These are phyloP conservation scores for Hemileccinum rubropunctum DNA, from an alignment of 768 basidiomycete species.

Conservation along the genomic window DNA sequence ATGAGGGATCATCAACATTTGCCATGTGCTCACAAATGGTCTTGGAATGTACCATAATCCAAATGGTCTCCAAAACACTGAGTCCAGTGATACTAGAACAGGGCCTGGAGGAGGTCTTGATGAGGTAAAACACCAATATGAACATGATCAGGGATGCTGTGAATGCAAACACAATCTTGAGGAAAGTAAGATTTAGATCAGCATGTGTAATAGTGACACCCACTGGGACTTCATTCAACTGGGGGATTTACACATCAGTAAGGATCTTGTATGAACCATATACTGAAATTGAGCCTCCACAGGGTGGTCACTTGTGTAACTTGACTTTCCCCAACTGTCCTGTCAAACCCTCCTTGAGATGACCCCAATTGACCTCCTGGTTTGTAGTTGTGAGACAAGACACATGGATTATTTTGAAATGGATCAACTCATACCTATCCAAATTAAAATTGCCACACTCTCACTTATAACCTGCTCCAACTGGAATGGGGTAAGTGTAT, in stretches of 20 bases:
- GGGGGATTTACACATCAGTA: not conserved
- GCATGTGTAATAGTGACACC: not conserved
- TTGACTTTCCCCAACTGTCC: not conserved
- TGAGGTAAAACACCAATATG: not conserved
- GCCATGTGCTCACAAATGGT: not conserved
- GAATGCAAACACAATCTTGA: conserved; percentile 3
- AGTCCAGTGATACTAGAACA: not conserved
- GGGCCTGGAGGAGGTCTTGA: not conserved
- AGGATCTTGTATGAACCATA: too few species aligned
- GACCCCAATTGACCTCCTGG: conserved; percentile 11
- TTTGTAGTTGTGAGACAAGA: not conserved
- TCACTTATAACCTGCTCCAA: conserved; percentile 5
- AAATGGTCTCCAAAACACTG: conserved; percentile 13
- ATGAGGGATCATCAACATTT: not conserved
- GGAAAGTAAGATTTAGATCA: not conserved
- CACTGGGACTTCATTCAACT: conserved; percentile 17
- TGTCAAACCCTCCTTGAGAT: conserved; percentile 9
- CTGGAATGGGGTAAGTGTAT: conserved; percentile 1
- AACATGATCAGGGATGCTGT: conserved; percentile 6
- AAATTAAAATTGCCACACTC: conserved; percentile 4
- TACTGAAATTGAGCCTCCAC: conserved; percentile 18
- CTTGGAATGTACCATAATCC: conserved; percentile 9
- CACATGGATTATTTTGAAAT: not conserved
- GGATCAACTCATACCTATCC: conserved; percentile 7
- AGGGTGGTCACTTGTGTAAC: conserved; percentile 5